Base-by-base conservation (phyloP, 169 alveolate genomes). In the Plasmodium relictum region DNA sequence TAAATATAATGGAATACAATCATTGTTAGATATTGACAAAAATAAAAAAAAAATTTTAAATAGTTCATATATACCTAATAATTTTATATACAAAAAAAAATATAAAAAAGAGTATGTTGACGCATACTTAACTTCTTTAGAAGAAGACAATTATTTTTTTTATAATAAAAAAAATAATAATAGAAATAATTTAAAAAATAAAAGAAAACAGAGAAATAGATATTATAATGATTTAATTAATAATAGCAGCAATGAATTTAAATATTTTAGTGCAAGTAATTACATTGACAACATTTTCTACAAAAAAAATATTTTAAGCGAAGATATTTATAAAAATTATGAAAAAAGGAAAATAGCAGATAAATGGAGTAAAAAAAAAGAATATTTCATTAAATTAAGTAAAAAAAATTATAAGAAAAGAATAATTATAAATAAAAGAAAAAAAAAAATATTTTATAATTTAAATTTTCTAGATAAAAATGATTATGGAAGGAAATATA, bases 1-100 rank as follows among this genome's bases (percentile, higher is more conserved):
- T 78, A 66, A 78, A 24, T 2, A 50, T 16, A 8, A 78, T 26
- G 70, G 65, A 63, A 54, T 39, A 20, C 74, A 78, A 63, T 56
- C 70, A 14, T n/a, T 48, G 58, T 31, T 65, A 44, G 48, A 63
- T 16, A 78, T 14, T 58, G 58, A 44, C 48, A 63, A 66, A n/a
- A 69, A 12, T 42, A 56, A 24, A 20, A 39, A 26, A 16, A 26
- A 31, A 26, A 54, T 62, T 63, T 45, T 78, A 26, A 78, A 48
- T 45, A 41, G 31, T 58, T 48, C 78, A 42, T 78, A 37, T 50
- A 52, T 9, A 16, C 18, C 44, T 42, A 18, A 62, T 39, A 52
- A 16, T 18, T 45, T 31, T 68, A 8, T 45, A 41, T 63, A 48
- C 50, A 50, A 50, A 48, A 26, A 7, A 37, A 66, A 68, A 56